Evolutionary conservation across 768 basidiomycete genomes (phyloP).

Genomic region (Tephrocybe rancida): DNA sequence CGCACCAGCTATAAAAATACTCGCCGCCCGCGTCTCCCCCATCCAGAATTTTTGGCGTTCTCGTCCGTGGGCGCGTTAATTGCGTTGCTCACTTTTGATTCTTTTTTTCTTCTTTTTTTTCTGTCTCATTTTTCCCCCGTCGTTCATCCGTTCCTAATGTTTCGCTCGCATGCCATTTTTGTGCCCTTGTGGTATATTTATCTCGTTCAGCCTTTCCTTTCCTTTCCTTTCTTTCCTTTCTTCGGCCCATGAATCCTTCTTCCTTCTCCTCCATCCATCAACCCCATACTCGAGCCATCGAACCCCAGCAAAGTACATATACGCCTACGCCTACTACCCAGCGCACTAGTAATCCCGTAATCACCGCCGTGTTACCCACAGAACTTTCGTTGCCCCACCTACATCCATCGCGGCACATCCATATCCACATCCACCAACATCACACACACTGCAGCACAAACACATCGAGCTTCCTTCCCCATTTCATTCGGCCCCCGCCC

Average conservation of each 20-base stretch:
- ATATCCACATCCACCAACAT: neutral
- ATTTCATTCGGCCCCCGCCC: too few species aligned
- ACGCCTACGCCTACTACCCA: too few species aligned
- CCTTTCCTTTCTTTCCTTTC: neutral
- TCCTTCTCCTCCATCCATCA: neutral
- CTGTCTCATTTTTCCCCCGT: neutral
- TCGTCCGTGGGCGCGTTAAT: too few species aligned
- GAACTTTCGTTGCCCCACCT: neutral
- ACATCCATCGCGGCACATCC: neutral
- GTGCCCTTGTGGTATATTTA: slow-evolving; percentile 20
- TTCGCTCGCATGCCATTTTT: neutral
- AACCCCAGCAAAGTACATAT: too few species aligned
- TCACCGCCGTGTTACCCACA: neutral
- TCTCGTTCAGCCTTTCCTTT: slow-evolving; percentile 7
- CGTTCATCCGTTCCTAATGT: neutral
- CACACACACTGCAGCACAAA: too few species aligned
- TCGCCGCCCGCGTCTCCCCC: neutral
- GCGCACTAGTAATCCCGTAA: too few species aligned
- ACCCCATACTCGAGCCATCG: neutral
- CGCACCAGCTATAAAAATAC: neutral
- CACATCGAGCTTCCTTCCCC: neutral
- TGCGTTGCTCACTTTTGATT: too few species aligned
- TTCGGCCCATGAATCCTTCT: neutral
- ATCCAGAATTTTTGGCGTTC: too few species aligned
- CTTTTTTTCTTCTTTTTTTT: neutral